phyloP scores from a whole-genome alignment of 345 rosid genomes.

The Rhodamnia rubescens region DNA sequence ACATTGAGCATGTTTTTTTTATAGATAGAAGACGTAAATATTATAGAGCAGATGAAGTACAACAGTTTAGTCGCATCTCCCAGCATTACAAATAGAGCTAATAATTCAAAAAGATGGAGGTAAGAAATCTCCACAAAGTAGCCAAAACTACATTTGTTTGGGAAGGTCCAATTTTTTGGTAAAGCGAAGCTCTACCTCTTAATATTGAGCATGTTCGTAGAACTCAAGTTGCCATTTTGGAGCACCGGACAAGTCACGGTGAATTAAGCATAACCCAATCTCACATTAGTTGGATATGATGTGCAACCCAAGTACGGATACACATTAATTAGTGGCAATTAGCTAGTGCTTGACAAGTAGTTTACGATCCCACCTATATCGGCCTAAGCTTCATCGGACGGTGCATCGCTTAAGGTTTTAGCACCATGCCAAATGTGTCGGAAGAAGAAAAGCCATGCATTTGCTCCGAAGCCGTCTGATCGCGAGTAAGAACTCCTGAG shows the following conservation, averaged over 20 bases:
- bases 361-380: no score
- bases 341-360: background rate
- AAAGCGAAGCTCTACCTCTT: no score
- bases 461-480: background rate
- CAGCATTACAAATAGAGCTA: no score
- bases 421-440: background rate
- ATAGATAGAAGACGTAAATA: no score
- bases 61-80: no score
- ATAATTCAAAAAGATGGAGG: no score
- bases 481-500: background rate
- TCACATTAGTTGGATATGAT: background rate
- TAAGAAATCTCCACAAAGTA: no score
- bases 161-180: no score
- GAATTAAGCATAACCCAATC: background rate
- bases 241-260: background rate
- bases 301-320: background rate
- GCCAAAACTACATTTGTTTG: no score
- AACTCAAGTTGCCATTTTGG: background rate
- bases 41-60: no score
- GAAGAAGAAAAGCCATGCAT: background rate
- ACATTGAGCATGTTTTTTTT: no score
- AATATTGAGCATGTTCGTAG: background rate
- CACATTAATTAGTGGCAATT: background rate
- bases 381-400: background rate
- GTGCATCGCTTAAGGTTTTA: background rate